Evolutionary conservation across 129 eudicot species (phyloP).

Genomic region (Kitagawia praeruptora): DNA sequence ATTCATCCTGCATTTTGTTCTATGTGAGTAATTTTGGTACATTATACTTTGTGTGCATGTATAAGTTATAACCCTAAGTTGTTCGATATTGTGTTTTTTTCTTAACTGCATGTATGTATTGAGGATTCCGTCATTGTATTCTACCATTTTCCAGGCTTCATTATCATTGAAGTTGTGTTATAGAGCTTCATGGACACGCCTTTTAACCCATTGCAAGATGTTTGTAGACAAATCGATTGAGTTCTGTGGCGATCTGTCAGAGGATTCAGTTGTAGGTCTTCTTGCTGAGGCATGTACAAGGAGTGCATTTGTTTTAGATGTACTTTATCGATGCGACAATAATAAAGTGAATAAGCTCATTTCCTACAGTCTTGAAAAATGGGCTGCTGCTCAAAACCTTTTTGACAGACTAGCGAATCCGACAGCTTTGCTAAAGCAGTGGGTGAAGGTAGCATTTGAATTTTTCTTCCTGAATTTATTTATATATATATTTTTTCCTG

Average conservation of each 20-base stretch:
- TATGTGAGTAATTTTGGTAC: neutral
- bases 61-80: neutral
- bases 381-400: conserved; percentile 61
- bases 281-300: conserved; percentile 48
- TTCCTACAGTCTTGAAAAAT: conserved; percentile 42
- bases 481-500: conserved; percentile 7
- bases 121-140: conserved; percentile 13
- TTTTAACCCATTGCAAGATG: conserved; percentile 34
- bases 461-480: conserved; percentile 2
- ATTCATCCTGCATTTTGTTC: neutral
- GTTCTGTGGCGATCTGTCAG: conserved; percentile 31
- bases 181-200: conserved; percentile 67
- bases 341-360: conserved; percentile 33
- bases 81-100: neutral
- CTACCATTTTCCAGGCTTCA: conserved; percentile 49
- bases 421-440: conserved; percentile 48
- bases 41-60: neutral
- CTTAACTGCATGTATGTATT: neutral
- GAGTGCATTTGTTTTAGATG: conserved; percentile 62
- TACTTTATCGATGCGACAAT: conserved; percentile 41
- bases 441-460: conserved; percentile 62
- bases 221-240: conserved; percentile 29
- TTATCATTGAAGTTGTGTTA: conserved; percentile 54
- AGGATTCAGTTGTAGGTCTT: conserved; percentile 40
- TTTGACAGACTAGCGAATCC: conserved; percentile 53